A percentile compares a stretch with the other conserved stretches of the same genome.
phyloP scores from a whole-genome alignment of 1,284 basidiomycete genomes.

The Pascua sp. region DNA sequence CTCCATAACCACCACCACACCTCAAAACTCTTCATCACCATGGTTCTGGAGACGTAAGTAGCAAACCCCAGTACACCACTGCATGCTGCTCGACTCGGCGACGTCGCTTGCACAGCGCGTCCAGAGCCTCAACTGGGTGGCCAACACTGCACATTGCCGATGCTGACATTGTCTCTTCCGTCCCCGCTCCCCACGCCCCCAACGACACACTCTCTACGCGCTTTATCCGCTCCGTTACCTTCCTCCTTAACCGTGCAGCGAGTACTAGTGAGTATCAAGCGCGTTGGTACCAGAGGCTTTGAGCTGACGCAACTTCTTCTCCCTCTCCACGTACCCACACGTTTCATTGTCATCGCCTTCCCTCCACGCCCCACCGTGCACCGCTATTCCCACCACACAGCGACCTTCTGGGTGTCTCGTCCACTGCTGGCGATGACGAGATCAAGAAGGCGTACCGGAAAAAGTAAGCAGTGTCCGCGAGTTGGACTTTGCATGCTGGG shows the following conservation, averaged over 20 bases:
- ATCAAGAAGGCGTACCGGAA: conserved; percentile 94
- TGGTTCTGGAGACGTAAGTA: conserved; percentile 52
- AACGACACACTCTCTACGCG: background rate
- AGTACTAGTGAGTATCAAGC: conserved; percentile 61
- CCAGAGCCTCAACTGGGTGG: background rate
- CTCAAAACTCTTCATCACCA: conserved; percentile 20
- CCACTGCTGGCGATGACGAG: conserved; percentile 71
- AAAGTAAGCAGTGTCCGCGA: conserved; percentile 58
- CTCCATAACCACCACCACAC: background rate
- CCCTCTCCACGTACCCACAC: background rate
- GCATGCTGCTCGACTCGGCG: background rate
- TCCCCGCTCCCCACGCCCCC: background rate
- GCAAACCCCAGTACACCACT: background rate
- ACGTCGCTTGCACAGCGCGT: background rate
- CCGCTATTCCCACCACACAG: conserved; percentile 19
- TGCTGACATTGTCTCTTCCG: conserved; percentile 4
- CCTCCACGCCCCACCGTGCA: background rate
- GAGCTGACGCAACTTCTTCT: conserved; percentile 5
- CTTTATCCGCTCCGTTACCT: background rate
- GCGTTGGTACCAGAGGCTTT: background rate
- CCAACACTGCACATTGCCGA: background rate
- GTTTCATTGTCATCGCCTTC: background rate
- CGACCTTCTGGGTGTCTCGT: conserved; percentile 76
- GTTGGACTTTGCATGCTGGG: background rate
- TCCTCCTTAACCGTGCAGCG: conserved; percentile 53